Percentiles rank a stretch among this genome's conserved stretches.
Evolutionary conservation across 441 rosid genomes (phyloP).

Genomic region (Gossypium laxum): DNA sequence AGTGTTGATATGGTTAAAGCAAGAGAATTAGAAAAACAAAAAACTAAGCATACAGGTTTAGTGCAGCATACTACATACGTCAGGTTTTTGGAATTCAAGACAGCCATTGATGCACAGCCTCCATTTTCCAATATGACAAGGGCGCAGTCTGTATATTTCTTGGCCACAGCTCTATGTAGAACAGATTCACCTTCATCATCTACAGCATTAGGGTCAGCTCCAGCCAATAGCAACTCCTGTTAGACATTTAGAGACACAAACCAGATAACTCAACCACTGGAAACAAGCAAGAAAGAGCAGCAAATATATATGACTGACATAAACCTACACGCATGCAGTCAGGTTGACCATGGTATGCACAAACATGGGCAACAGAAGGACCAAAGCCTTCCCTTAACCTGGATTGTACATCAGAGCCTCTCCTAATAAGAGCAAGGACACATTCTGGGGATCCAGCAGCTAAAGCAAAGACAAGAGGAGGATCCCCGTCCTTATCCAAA

Average conservation of each 20-base stretch:
- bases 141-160: conserved; percentile 90
- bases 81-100: conserved; percentile 60
- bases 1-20: neutral
- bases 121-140: conserved; percentile 83
- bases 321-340: conserved; percentile 94
- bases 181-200: conserved; percentile 99
- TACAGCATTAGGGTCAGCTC: conserved; percentile 98
- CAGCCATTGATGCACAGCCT: conserved; percentile 79
- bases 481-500: conserved; percentile 93
- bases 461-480: conserved; percentile 95
- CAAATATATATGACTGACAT: conserved; percentile 13
- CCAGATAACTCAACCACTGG: neutral
- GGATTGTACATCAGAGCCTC: conserved; percentile 76
- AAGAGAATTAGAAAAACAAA: neutral
- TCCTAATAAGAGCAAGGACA: conserved; percentile 68
- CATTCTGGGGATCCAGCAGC: conserved; percentile 98
- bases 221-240: conserved; percentile 89
- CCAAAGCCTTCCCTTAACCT: conserved; percentile 88
- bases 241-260: conserved; percentile 15
- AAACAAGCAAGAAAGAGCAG: conserved; percentile 5
- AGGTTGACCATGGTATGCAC: conserved; percentile 98
- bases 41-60: neutral
- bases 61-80: conserved; percentile 41
- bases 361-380: conserved; percentile 95
- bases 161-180: conserved; percentile 79